A percentile compares a stretch with the other conserved stretches of the same genome.
These are phyloP conservation scores for Termitomyces sp. DNA, from an alignment of 768 basidiomycete genomes.

Conservation along the genomic window DNA sequence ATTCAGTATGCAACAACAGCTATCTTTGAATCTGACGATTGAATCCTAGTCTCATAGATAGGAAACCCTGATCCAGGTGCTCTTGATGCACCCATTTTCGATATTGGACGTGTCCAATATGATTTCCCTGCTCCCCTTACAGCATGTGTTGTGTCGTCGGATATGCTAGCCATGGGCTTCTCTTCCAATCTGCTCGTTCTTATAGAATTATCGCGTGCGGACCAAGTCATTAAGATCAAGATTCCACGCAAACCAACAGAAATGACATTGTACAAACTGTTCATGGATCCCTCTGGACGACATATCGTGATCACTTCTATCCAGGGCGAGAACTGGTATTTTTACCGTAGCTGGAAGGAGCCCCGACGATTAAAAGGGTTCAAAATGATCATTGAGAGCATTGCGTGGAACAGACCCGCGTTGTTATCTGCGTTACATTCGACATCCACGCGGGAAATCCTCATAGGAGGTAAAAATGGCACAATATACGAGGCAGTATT, in stretches of 20 bases:
- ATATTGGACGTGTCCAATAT: conserved; percentile 86
- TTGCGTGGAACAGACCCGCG: conserved; percentile 84
- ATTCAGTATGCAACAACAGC: conserved; percentile 16
- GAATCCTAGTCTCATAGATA: conserved; percentile 16
- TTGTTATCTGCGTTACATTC: conserved; percentile 58
- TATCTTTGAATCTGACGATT: not conserved
- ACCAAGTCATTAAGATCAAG: conserved; percentile 78
- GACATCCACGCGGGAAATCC: conserved; percentile 76
- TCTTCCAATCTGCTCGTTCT: conserved; percentile 73
- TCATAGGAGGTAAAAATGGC: conserved; percentile 84
- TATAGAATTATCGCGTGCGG: conserved; percentile 84
- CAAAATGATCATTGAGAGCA: conserved; percentile 83
- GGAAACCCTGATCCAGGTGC: conserved; percentile 22
- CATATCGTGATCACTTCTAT: conserved; percentile 84
- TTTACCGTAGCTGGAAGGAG: conserved; percentile 78
- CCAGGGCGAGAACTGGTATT: conserved; percentile 92
- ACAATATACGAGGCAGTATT: conserved; percentile 84
- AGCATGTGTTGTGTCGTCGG: conserved; percentile 79
- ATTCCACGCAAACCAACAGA: conserved; percentile 73
- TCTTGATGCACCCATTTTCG: conserved; percentile 58
- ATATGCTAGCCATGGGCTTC: conserved; percentile 82
- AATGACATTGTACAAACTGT: conserved; percentile 75
- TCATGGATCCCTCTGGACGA: conserved; percentile 88
- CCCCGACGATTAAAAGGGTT: conserved; percentile 73
- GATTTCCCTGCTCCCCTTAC: conserved; percentile 81